A percentile compares a stretch with the other conserved stretches of the same genome.
Evolutionary conservation across 1,284 basidiomycete species (phyloP).

Genomic region (Cystobasidiaceae sp.): DNA sequence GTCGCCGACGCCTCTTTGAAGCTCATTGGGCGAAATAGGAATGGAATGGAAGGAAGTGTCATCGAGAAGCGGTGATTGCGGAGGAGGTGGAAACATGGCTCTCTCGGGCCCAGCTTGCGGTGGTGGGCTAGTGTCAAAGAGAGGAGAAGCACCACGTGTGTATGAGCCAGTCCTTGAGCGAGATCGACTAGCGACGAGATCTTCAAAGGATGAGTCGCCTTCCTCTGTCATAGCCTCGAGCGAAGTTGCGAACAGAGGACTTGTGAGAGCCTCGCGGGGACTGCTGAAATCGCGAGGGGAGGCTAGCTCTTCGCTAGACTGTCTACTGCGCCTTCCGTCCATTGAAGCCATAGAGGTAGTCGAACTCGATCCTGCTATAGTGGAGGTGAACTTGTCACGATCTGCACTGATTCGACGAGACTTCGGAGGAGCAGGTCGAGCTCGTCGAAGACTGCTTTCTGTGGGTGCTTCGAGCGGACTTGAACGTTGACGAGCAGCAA

Average conservation of each 20-base stretch:
- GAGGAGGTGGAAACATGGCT: conserved; percentile 17
- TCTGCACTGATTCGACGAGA: conserved; percentile 11
- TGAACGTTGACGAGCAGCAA: conserved; percentile 14
- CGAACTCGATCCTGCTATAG: not conserved
- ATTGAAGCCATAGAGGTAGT: too few relatives aligned
- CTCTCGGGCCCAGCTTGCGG: not conserved
- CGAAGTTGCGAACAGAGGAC: conserved; percentile 7
- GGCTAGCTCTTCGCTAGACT: conserved; percentile 7
- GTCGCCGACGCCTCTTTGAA: conserved; percentile 48
- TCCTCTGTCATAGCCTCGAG: conserved; percentile 25
- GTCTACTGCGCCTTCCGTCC: conserved; percentile 14
- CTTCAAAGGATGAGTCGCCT: not conserved
- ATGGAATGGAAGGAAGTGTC: conserved; percentile 19
- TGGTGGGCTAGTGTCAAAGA: conserved; percentile 1
- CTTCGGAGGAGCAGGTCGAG: conserved; percentile 28
- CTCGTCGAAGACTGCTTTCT: conserved; percentile 4
- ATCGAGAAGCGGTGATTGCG: conserved; percentile 13
- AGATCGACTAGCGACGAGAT: not conserved
- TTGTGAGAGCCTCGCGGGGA: conserved; percentile 7
- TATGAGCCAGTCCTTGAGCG: not conserved
- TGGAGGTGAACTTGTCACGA: not conserved
- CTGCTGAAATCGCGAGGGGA: conserved; percentile 7
- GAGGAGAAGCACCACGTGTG: not conserved
- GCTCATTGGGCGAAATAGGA: conserved; percentile 13
- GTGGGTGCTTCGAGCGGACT: not conserved